Evolutionary conservation across 2,329 filamentous ascomycete species (phyloP), one percentile per base, ranked within the genome.

Genomic region (Curvularia hawaiiensis): DNA sequence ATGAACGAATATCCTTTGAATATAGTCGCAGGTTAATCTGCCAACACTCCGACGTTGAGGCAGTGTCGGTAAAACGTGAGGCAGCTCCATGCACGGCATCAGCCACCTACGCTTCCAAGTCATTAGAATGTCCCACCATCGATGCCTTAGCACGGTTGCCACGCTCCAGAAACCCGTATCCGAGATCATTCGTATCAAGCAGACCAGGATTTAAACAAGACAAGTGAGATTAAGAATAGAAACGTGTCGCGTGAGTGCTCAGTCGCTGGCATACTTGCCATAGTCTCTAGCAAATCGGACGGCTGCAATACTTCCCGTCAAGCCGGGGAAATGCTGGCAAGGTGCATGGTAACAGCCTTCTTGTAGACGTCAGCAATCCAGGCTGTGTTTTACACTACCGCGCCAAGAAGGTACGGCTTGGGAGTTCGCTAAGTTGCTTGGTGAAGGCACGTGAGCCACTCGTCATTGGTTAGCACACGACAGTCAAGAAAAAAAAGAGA

Each of bases 351-450:
- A 39, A 39, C 40, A 40, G 53, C 53, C 55, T 51, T 47, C 50
- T 43, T 60, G 59, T 59, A 60, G 48, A 69, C 66, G 66, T 70
- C 65, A 68, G 58, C 65, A 54, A 43, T 48, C 57, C 61, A 61
- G 67, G 46, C 67, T 70, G 67, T 68, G 67, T 58, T 61, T 44
- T n/a, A 40, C 40, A n/a, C 30, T 50, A 54, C 31, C 48, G n/a
- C 45, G 67, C 67, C 64, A 64, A 70, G 65, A 28, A 44, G 41
- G 44, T 44, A 52, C 50, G 56, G 28, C 64, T 68, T 63, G 56
- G 59, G 35, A 12, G 54, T 50, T 53, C 56, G 56, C 60, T 62
- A 64, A 49, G 45, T 16, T 33, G 44, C 66, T 68, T 69, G 63
- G 66, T 63, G 59, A 59, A 57, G 18, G 28, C 60, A 63, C 59